These are phyloP conservation scores for Leccinum rimulosum DNA, from an alignment of 768 basidiomycete genomes.

Conservation along the genomic window DNA sequence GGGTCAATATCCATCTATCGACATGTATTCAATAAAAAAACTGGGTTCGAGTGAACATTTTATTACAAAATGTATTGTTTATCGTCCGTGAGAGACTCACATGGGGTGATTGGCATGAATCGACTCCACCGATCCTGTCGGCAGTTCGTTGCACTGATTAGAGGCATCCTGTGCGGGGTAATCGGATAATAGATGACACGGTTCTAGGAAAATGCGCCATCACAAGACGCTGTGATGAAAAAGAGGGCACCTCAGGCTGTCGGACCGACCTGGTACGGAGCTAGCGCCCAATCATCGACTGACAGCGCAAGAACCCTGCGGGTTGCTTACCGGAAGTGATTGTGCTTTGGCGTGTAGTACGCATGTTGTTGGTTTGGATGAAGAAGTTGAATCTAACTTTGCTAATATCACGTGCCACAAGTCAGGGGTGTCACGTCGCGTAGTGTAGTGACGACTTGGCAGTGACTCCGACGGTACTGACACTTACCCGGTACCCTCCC, in stretches of 20 bases:
- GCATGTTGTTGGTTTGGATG: background rate
- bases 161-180: background rate
- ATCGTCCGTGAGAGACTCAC: background rate
- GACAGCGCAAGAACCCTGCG: background rate
- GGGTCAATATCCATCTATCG: background rate
- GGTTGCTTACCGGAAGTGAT: background rate
- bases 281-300: background rate
- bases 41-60: background rate
- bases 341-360: background rate
- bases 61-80: background rate
- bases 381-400: background rate
- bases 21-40: background rate
- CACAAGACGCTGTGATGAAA: background rate
- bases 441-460: too few species aligned
- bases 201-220: background rate
- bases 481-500: background rate
- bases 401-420: conserved; percentile 12
- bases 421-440: background rate
- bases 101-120: conserved; percentile 1
- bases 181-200: background rate
- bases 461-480: too few species aligned
- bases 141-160: background rate
- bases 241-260: background rate
- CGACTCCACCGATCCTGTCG: conserved; percentile 9
- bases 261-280: background rate